Base-by-base conservation (phyloP, 208 protist species). In the Angomonas deanei region DNA sequence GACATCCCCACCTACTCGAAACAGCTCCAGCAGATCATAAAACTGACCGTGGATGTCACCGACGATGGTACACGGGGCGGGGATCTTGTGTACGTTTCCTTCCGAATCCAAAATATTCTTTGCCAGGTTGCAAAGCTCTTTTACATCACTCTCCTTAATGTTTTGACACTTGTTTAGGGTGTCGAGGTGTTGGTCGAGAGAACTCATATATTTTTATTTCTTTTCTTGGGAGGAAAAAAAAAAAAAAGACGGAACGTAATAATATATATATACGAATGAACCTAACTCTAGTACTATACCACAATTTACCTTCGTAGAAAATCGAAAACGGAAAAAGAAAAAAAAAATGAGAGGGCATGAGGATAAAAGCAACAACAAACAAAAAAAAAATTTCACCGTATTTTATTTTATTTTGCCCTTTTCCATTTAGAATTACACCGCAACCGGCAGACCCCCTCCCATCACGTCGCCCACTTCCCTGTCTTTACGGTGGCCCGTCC, bases 11-110 rank as follows among this genome's bases (percentile, higher is more conserved):
- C 96, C 96, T 1, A 98, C 91, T 47, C 92, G 94, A 76, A 99
- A 99, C 19, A 99, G 80, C 79, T 98, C 94, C 46, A 97, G 91
- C 46, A 99, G 76, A 66, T 99, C 97, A 72, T 97, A 98, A 66
- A 98, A 98, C 81, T 98, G 92, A 27, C 91, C 92, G 74, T 98
- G 94, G 42, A 98, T 98, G 70, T 98, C 94, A 28, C 94, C 94
- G 48, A 93, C 87, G 59, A 98, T 90, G 47, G 95, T 98, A 58
- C 90, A 93, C 54, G 95, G 95, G 11, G 91, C 84, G 11, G 76
- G 76, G 23, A 97, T 89, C 61, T 88, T 80, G 72, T 97, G 77
- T n/a, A 97, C 93, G 54, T 97, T 98, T 52, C 76, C 70, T 72
- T 97, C 94, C 57, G 65, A 71, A 36, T 86, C 70, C 34, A 97